A percentile compares a stretch with the other conserved stretches of the same genome.
These are phyloP conservation scores for Luffa acutangula DNA, from an alignment of 306 rosid genomes.

Conservation along the genomic window DNA sequence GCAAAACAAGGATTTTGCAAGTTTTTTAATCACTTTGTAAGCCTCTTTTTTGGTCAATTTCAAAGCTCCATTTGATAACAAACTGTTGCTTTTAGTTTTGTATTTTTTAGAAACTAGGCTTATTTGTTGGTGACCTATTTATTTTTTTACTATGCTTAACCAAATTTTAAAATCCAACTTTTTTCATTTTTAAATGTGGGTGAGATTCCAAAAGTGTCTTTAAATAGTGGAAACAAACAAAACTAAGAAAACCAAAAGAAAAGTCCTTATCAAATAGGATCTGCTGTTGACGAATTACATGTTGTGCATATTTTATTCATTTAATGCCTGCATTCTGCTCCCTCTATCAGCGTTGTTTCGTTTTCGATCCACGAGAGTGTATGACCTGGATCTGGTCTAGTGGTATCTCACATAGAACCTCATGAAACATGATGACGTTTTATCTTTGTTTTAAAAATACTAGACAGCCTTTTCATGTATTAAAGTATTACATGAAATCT, in stretches of 20 bases:
- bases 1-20: conserved; percentile 39
- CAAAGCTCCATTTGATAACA: conserved; percentile 4
- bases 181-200: not conserved
- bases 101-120: not conserved
- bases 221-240: not conserved
- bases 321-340: conserved; percentile 62
- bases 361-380: conserved; percentile 35
- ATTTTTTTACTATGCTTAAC: not conserved
- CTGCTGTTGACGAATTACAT: not conserved
- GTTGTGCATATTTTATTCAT: conserved; percentile 24
- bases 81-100: not conserved
- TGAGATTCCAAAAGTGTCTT: not conserved
- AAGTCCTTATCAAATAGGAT: not conserved
- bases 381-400: conserved; percentile 83
- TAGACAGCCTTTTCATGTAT: not conserved
- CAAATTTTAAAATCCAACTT: not conserved
- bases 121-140: not conserved
- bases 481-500: conserved; percentile 15
- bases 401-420: conserved; percentile 13
- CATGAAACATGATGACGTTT: not conserved
- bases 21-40: conserved; percentile 12
- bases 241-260: not conserved
- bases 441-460: not conserved
- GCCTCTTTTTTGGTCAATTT: conserved; percentile 14
- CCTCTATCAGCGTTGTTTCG: conserved; percentile 9